These are phyloP conservation scores for Rosa hybrid DNA, from an alignment of 331 rosid genomes.

Conservation along the genomic window DNA sequence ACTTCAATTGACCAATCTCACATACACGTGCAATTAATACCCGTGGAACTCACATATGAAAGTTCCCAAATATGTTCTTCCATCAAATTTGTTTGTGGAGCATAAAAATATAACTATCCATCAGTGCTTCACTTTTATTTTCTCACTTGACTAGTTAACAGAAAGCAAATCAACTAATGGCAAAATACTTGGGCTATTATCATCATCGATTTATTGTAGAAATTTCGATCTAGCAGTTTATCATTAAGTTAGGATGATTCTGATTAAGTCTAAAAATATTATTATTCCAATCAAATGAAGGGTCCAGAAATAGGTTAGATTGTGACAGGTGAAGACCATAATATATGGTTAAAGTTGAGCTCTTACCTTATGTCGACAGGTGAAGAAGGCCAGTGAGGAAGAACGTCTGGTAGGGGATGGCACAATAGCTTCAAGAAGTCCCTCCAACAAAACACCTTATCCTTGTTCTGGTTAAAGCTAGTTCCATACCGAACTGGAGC, in stretches of 20 bases:
- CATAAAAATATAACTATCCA: background rate
- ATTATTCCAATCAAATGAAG: background rate
- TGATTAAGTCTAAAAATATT: background rate
- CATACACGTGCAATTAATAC: background rate
- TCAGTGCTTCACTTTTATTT: background rate
- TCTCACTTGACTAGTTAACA: background rate
- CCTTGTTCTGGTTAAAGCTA: conserved; percentile 74
- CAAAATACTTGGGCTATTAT: background rate
- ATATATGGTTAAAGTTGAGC: background rate
- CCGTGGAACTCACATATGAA: background rate
- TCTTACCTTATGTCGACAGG: conserved; percentile 66
- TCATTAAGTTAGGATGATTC: background rate
- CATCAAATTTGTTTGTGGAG: background rate
- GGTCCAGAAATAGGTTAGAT: background rate
- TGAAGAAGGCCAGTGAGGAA: conserved; percentile 77
- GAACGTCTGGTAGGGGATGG: conserved; percentile 58
- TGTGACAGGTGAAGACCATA: background rate
- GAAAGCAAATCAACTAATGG: background rate
- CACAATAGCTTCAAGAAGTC: conserved; percentile 86
- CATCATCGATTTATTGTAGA: background rate
- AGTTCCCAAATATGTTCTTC: background rate
- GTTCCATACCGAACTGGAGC: conserved; percentile 83
- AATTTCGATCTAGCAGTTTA: background rate
- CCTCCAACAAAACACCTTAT: conserved; percentile 79
- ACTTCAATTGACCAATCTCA: conserved; percentile 1